Conservation (phyloP, 208 protist genomes). For the Histomonas meleagridis region DNA sequence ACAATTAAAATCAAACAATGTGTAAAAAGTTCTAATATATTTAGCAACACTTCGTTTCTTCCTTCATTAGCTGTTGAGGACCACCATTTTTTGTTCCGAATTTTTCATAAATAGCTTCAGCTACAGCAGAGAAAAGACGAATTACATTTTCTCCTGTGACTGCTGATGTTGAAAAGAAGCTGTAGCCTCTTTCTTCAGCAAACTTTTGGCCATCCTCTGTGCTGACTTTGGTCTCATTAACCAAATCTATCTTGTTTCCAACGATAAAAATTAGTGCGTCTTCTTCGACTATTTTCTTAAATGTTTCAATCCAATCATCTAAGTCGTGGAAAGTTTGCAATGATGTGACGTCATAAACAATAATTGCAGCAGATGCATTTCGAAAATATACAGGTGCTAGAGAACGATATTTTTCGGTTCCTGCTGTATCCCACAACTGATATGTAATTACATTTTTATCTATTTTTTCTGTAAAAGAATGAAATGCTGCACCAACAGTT, state of each 20-base stretch:
- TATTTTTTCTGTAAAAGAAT: not conserved
- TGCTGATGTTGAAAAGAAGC: not conserved
- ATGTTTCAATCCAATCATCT: conserved; percentile 1
- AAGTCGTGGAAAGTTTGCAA: not conserved
- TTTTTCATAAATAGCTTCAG: too few species aligned
- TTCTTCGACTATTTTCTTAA: not conserved
- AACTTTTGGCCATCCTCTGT: not conserved
- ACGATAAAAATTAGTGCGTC: not conserved
- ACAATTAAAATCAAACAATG: too few species aligned
- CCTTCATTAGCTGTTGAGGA: too few species aligned
- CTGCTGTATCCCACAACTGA: conserved; percentile 76
- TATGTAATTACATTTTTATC: conserved; percentile 61
- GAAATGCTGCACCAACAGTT: conserved; percentile 10
- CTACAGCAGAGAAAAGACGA: not conserved
- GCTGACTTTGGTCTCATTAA: not conserved
- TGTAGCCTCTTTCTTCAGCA: not conserved
- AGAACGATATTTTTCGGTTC: conserved; percentile 71
- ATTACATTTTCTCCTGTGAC: not conserved
- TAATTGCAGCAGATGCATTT: conserved; percentile 79
- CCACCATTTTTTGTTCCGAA: too few species aligned
- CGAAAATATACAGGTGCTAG: conserved; percentile 78
- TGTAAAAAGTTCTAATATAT: too few species aligned
- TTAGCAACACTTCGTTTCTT: too few species aligned
- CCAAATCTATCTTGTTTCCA: not conserved
- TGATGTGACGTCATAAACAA: conserved; percentile 32